Conservation (phyloP, 2,329 filamentous ascomycete species). For the Colletotrichum destructivum region DNA sequence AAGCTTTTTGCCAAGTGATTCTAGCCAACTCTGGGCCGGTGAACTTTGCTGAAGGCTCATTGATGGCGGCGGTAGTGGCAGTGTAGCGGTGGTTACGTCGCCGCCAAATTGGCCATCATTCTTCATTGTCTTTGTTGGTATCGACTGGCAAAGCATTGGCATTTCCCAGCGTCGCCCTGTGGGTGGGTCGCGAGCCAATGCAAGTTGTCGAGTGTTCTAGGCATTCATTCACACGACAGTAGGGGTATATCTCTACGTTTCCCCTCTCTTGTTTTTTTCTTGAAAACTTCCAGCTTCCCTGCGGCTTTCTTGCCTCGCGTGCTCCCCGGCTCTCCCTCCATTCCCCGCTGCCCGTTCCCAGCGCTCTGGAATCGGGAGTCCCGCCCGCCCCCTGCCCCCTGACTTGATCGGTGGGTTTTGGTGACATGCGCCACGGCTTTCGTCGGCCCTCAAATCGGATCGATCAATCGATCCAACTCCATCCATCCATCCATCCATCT, state of each 20-base stretch:
- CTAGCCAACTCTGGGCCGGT: not conserved
- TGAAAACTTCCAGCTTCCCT: too few relatives aligned
- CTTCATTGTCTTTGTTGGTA: conserved; percentile 29
- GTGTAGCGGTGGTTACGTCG: not conserved
- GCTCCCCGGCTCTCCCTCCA: too few relatives aligned
- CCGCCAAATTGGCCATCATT: conserved; percentile 1
- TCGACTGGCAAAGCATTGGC: conserved; percentile 9
- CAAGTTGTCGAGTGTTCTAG: not conserved
- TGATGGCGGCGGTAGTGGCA: not conserved
- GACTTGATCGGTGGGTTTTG: not conserved
- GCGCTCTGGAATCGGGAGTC: not conserved
- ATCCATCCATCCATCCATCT: not conserved
- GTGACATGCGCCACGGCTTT: conserved; percentile 17
- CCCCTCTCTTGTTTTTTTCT: too few relatives aligned
- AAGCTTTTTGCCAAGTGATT: conserved; percentile 8
- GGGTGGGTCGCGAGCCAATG: too few relatives aligned
- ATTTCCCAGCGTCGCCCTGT: not conserved
- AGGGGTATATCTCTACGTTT: not conserved
- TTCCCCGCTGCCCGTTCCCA: not conserved
- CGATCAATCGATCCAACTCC: not conserved
- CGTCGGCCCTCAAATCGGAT: conserved; percentile 27
- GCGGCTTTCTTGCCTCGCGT: too few relatives aligned
- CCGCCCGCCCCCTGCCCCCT: not conserved
- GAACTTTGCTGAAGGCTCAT: conserved; percentile 4
- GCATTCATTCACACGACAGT: not conserved